Evolutionary conservation across 2,329 filamentous ascomycete species (phyloP).

Genomic region (Monosporascus sp.): DNA sequence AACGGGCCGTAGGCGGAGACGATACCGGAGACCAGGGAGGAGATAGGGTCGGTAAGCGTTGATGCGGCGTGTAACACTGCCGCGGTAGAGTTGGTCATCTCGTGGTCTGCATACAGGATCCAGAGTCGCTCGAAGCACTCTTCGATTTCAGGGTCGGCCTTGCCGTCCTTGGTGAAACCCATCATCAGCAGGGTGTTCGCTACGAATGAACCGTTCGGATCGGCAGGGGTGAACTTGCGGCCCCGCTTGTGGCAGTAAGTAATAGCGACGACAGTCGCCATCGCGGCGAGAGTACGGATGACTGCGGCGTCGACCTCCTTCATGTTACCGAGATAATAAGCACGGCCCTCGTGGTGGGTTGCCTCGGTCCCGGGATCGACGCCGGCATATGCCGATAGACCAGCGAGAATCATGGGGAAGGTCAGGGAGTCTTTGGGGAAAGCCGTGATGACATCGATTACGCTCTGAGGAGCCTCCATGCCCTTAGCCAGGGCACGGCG

Average conservation of each 20-base stretch:
- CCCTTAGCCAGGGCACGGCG: slow-evolving; percentile 1
- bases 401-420: slow-evolving; percentile 32
- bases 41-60: slow-evolving; percentile 39
- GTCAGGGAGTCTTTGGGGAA: slow-evolving; percentile 23
- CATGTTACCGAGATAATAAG: slow-evolving; percentile 31
- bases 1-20: slow-evolving; percentile 39
- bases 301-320: slow-evolving; percentile 30
- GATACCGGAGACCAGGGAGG: slow-evolving; percentile 32
- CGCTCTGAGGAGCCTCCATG: slow-evolving; percentile 2
- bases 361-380: slow-evolving; percentile 26
- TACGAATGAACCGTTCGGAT: slow-evolving; percentile 26
- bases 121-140: slow-evolving; percentile 29
- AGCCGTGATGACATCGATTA: slow-evolving; percentile 15
- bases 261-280: slow-evolving; percentile 30
- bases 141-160: slow-evolving; percentile 27
- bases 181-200: slow-evolving; percentile 45
- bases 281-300: slow-evolving; percentile 29
- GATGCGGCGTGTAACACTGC: slow-evolving; percentile 41
- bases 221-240: slow-evolving; percentile 28
- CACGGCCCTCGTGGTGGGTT: slow-evolving; percentile 28
- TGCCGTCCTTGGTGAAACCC: slow-evolving; percentile 26
- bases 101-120: slow-evolving; percentile 43
- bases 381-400: slow-evolving; percentile 29
- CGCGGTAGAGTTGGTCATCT: slow-evolving; percentile 44
- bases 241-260: slow-evolving; percentile 34